phyloP scores from a whole-genome alignment of 257 asterid species.

The Plantago elongata region DNA sequence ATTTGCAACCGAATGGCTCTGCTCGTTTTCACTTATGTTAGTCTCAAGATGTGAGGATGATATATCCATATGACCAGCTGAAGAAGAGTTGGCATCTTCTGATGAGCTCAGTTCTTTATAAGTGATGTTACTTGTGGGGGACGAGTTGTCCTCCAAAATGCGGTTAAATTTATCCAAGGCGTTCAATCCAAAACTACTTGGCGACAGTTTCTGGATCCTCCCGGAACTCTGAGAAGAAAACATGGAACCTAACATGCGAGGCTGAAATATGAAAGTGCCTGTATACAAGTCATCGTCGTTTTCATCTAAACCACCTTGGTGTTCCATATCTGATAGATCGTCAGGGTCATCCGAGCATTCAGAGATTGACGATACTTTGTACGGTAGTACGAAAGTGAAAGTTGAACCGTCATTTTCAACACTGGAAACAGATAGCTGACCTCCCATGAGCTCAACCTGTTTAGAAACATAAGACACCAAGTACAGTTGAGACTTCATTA shows the following conservation, averaged over 20 bases:
- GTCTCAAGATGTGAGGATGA: conserved; percentile 26
- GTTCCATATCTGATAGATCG: conserved; percentile 53
- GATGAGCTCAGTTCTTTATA: conserved; percentile 36
- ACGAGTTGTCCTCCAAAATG: conserved; percentile 33
- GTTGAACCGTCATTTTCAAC: conserved; percentile 69
- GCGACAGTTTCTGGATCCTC: conserved; percentile 40
- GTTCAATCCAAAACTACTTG: conserved; percentile 33
- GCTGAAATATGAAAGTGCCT: conserved; percentile 68
- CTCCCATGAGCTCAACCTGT: conserved; percentile 98
- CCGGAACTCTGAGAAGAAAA: conserved; percentile 49
- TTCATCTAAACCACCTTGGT: conserved; percentile 38
- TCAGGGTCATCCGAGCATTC: conserved; percentile 44
- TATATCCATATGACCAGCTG: conserved; percentile 30
- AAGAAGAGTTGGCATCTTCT: conserved; percentile 42
- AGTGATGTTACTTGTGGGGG: conserved; percentile 33
- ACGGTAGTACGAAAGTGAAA: conserved; percentile 72
- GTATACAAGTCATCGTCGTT: conserved; percentile 57
- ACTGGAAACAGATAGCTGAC: conserved; percentile 69
- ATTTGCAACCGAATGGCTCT: conserved; percentile 12
- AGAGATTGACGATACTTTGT: conserved; percentile 51
- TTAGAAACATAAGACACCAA: neutral
- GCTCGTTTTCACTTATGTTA: conserved; percentile 19
- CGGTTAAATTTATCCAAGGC: conserved; percentile 23
- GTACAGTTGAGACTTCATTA: neutral
- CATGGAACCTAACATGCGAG: conserved; percentile 62